Base-by-base conservation (phyloP, 225 moss, liverwort and hornwort genomes). In the Bryoerythrophyllum caledonicum region DNA sequence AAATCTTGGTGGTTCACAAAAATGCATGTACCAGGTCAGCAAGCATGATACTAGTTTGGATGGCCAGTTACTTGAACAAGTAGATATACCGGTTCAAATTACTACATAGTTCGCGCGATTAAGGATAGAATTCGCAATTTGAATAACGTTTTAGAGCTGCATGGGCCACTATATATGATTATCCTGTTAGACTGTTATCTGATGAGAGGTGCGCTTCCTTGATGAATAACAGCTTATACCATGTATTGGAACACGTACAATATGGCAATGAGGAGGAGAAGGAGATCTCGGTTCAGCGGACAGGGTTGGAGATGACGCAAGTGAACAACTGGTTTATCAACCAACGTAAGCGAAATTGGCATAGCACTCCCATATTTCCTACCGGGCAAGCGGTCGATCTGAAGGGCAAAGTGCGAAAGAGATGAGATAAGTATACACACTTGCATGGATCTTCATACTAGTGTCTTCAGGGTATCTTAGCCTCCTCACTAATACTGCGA, bases 321-420 rank as follows among this genome's bases (percentile, higher is more conserved):
- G 88, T 96, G 5, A 94, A 94, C 78, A 94, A 96, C 64, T 96
- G 96, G 94, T 94, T 96, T 53, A 92, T 96, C 17, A 96, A 94
- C 67, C 94, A 94, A 69, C 82, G 96, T 17, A 96, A 96, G 79
- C 76, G 96, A 64, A 93, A 91, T 72, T 93, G 93, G 93, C 85
- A 96, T 67, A 85, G 66, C 74, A 92, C 88, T 70, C 87, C 90
- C 10, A 21, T 57, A 10, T 52, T 60, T 30, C 61, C 88, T 48
- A 74, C 87, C 27, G 48, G 48, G 48, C 48, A 49, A 49, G 48
- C 75, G 75, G 21, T 73, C 32, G 87, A 89, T 25, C 53, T 78
- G 14, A 92, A 88, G 64, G 79, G 32, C 23, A 90, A 92, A 81
- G 53, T 2, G 28, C 76, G 89, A 65, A 92, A 91, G 82, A 83